phyloP scores from a whole-genome alignment of 148 eudicot species.

The Vaccinium vitisidaea region DNA sequence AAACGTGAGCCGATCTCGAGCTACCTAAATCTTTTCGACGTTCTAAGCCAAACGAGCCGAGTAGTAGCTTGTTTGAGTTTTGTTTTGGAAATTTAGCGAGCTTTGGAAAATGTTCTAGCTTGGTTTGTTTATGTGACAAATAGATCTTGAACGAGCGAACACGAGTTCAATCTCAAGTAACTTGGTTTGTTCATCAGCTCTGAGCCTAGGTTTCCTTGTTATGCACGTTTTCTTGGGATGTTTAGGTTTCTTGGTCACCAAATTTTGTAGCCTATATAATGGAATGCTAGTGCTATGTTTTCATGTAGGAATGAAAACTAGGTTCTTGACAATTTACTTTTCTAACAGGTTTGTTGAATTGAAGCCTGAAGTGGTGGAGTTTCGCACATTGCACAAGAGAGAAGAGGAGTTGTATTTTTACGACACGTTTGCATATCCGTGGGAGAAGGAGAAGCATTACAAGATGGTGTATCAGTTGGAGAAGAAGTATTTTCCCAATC shows the following conservation, averaged over 20 bases:
- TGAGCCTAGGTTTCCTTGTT: no score
- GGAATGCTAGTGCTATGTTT: background rate
- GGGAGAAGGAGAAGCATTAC: slow-evolving; percentile 98
- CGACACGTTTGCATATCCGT: slow-evolving; percentile 84
- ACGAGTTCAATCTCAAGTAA: no score
- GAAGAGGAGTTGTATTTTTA: slow-evolving; percentile 90
- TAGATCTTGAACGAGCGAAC: no score
- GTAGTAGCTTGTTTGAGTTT: no score
- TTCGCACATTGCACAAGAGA: slow-evolving; percentile 68
- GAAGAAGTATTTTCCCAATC: slow-evolving; percentile 95
- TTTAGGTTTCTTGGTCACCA: background rate
- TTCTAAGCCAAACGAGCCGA: no score
- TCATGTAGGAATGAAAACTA: background rate
- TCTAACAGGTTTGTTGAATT: slow-evolving; percentile 45
- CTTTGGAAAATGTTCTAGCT: no score
- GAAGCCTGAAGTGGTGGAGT: slow-evolving; percentile 87
- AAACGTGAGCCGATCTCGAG: no score
- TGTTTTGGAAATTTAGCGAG: no score
- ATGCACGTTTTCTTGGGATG: no score
- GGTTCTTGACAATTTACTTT: background rate
- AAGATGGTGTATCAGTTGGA: slow-evolving; percentile 97
- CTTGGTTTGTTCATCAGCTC: no score
- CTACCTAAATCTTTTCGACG: no score
- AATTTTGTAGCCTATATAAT: background rate
- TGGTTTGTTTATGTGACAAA: no score